Percentiles rank a stretch among this genome's conserved stretches.
Conservation (phyloP, 768 basidiomycete species). For the Sporobolomyces phaffii region DNA sequence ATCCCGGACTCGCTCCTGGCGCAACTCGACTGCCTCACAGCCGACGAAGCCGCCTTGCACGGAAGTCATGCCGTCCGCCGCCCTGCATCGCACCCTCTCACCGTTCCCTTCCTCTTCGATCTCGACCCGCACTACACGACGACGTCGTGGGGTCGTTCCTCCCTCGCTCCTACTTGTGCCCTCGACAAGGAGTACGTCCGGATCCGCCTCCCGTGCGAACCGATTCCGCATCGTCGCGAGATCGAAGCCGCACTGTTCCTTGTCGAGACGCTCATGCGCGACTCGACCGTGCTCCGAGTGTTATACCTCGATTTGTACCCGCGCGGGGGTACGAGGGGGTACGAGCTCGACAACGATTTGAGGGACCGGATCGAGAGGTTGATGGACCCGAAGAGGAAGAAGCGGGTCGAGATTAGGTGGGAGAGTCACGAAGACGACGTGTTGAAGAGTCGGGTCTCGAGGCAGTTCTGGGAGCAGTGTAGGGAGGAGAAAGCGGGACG, state of each 20-base stretch:
- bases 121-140: neutral
- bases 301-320: neutral
- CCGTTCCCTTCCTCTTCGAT: slow-evolving; percentile 1
- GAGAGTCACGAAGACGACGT: neutral
- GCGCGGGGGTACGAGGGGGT: neutral
- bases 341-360: neutral
- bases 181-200: neutral
- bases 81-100: neutral
- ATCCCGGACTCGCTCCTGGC: neutral
- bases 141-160: neutral
- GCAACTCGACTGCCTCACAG: neutral
- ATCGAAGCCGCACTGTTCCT: neutral
- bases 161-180: neutral
- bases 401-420: neutral
- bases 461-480: neutral
- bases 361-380: neutral
- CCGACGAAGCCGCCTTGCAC: neutral
- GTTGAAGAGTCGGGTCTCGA: neutral
- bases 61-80: neutral
- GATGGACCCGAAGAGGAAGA: neutral
- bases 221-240: neutral
- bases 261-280: neutral
- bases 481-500: neutral
- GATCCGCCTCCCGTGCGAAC: slow-evolving; percentile 15
- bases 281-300: neutral